A percentile compares a stretch with the other conserved stretches of the same genome.
Evolutionary conservation across 2,329 filamentous ascomycete species (phyloP).

Genomic region (Escovopsis weberi): DNA sequence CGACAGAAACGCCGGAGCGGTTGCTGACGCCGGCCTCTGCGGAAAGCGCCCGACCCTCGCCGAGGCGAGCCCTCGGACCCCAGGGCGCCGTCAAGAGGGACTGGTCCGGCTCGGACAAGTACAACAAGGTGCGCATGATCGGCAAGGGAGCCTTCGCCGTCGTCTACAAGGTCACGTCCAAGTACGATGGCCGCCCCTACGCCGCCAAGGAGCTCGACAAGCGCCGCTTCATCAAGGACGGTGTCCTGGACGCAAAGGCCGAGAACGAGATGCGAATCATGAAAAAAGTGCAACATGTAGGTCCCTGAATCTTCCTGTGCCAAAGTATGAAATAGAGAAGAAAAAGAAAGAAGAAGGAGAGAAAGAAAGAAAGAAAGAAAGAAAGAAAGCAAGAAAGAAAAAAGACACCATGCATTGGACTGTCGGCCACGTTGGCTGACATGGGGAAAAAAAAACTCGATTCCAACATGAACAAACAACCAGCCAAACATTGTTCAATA

Average conservation of each 20-base stretch:
- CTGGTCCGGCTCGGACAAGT: constrained; percentile 75
- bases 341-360: no score
- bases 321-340: background rate
- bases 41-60: constrained; percentile 6
- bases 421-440: background rate
- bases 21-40: constrained; percentile 1
- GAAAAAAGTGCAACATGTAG: constrained; percentile 67
- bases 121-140: constrained; percentile 69
- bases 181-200: constrained; percentile 67
- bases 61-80: constrained; percentile 7
- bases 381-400: no score
- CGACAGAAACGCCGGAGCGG: background rate
- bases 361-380: no score
- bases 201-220: constrained; percentile 95
- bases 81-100: constrained; percentile 32
- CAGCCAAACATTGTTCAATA: constrained; percentile 84
- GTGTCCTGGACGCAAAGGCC: constrained; percentile 75
- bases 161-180: constrained; percentile 80
- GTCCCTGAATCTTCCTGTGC: constrained; percentile 15
- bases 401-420: no score
- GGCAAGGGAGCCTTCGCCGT: constrained; percentile 92
- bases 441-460: background rate
- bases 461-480: background rate
- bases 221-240: constrained; percentile 83
- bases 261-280: constrained; percentile 98